These are phyloP conservation scores for Alternaria longipes DNA, from an alignment of 2,329 filamentous ascomycete genomes.

Conservation along the genomic window DNA sequence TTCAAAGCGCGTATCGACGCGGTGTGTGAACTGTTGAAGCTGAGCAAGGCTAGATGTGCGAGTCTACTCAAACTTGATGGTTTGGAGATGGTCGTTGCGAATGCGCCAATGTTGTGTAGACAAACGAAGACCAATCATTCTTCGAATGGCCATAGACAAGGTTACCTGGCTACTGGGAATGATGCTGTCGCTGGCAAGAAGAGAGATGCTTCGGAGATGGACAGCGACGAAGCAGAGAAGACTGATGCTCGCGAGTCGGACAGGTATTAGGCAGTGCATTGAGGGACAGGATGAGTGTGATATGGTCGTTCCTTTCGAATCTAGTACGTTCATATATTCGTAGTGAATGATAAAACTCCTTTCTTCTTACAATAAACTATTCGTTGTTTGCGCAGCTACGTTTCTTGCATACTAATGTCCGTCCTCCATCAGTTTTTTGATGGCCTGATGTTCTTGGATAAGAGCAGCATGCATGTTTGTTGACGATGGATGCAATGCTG, in stretches of 20 bases:
- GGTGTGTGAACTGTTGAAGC: conserved; percentile 10
- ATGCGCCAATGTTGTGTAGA: not conserved
- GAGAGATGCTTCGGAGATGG: not conserved
- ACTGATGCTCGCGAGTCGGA: not conserved
- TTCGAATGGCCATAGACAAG: conserved; percentile 9
- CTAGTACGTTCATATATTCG: not conserved
- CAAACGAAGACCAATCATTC: conserved; percentile 1
- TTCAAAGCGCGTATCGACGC: conserved; percentile 6
- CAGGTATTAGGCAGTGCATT: not conserved
- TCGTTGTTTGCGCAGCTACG: not conserved
- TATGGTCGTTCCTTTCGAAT: not conserved
- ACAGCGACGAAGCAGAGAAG: not conserved
- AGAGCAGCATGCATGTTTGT: not conserved
- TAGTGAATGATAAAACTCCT: not conserved
- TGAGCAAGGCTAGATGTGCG: conserved; percentile 11
- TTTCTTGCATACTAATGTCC: not conserved
- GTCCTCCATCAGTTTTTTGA: not conserved
- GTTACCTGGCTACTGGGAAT: not conserved
- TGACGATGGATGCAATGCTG: not conserved
- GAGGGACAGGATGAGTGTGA: not conserved
- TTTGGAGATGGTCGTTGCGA: conserved; percentile 11
- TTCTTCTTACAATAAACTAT: not conserved
- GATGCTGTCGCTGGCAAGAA: not conserved
- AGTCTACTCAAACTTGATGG: conserved; percentile 1
- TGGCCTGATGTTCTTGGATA: no score